Evolutionary conservation across 208 protist species (phyloP), one percentile per base, ranked within the genome.

Genomic region (Zelonia costaricensis): DNA sequence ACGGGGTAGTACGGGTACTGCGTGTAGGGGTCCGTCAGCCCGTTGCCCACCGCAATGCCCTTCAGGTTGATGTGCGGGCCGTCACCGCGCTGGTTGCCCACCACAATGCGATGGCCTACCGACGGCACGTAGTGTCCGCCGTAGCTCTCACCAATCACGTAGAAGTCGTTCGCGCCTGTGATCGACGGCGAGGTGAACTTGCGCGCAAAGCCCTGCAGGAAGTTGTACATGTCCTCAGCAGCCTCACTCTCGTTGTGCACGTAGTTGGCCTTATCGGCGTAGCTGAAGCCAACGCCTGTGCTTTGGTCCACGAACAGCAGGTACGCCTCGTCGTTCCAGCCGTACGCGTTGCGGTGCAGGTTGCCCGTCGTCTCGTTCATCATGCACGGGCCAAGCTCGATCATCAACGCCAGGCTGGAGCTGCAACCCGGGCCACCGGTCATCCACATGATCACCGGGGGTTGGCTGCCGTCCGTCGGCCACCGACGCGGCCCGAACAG

Each of bases 261-360:
- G 49, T 77, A 89, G 56, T 84, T 74, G 16, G 44, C 59, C 25
- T 51, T 45, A 45, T 72, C 43, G 20, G 18, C 71, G 65, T 92
- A 94, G 20, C 73, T 86, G 74, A 90, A 98, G 28, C 94, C 94
- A 13, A 89, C 76, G 12, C 92, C 92, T 16, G 75, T 73, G 0
- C 91, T 84, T 74, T 97, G 90, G 62, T 98, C 94, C 31, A 98
- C 78, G 49, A 82, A 97, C 45, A 98, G 57, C 5, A 98, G 42
- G 73, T 86, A 93, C 23, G 85, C 86, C n/a, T 91, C 35, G 28
- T 76, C 65, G 55, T 89, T 94, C 89, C 91, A 98, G 20, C 69
- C 78, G 53, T 78, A 93, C 6, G 66, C 61, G 67, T 96, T 93
- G 56, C 78, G 78, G 58, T 88, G 59, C 20, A 64, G 44, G 30